Percentiles rank a stretch among this genome's conserved stretches.
Evolutionary conservation across 2,329 filamentous ascomycete genomes (phyloP).

Genomic region (Penicillium carneum): DNA sequence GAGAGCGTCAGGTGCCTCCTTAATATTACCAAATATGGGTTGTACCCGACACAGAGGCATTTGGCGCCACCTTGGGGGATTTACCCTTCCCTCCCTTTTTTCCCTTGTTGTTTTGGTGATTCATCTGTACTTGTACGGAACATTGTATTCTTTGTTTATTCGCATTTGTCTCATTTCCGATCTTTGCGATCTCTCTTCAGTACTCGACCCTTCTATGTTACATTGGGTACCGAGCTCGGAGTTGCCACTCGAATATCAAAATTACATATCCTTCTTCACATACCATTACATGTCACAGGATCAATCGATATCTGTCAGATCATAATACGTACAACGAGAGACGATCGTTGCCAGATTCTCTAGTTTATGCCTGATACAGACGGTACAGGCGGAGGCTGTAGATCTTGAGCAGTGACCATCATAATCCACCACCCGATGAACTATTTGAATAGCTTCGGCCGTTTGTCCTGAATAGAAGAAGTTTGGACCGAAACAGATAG

Average conservation of each 20-base stretch:
- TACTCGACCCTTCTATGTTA: conserved; percentile 1
- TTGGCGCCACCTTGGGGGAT: conserved; percentile 28
- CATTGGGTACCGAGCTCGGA: conserved; percentile 13
- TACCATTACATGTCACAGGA: conserved; percentile 16
- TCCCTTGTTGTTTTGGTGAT: conserved; percentile 7
- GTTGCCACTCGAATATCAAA: conserved; percentile 12
- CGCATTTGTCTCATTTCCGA: background rate
- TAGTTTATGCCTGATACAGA: conserved; percentile 9
- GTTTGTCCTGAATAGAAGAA: conserved; percentile 16
- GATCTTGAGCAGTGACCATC: conserved; percentile 20
- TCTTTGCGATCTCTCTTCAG: conserved; percentile 8
- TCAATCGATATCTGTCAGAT: conserved; percentile 2
- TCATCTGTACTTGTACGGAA: background rate
- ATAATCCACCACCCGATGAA: conserved; percentile 17
- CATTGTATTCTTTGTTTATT: conserved; percentile 25
- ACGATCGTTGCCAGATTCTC: conserved; percentile 8
- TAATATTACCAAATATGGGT: conserved; percentile 37
- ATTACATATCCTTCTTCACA: conserved; percentile 14
- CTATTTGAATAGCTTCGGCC: conserved; percentile 24
- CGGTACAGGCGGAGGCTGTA: conserved; percentile 17
- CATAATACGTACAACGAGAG: background rate
- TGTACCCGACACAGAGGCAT: conserved; percentile 28
- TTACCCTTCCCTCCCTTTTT: conserved; percentile 22
- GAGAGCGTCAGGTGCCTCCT: conserved; percentile 42
- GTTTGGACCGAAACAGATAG: background rate